Evolutionary conservation across 495 filamentous ascomycete species (phyloP).

Genomic region (Choiromyces venosus): DNA sequence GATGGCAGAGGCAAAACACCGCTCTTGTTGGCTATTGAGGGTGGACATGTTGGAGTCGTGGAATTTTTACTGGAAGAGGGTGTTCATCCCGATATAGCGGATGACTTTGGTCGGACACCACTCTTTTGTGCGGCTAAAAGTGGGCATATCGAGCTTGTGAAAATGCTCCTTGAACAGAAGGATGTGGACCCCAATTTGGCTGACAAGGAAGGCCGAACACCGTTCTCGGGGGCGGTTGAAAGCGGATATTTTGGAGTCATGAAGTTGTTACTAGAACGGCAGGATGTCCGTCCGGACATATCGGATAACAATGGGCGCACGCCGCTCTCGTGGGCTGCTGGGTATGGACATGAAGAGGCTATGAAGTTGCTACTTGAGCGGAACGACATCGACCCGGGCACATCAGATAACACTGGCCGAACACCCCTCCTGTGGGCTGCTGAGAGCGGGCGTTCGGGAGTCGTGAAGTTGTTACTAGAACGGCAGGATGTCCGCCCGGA

Average conservation of each 20-base stretch:
- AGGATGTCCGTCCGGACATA: no score
- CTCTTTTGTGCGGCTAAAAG: slow-evolving; percentile 9
- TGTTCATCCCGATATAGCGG: no score
- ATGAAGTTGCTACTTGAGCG: slow-evolving; percentile 6
- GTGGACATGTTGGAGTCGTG: slow-evolving; percentile 1
- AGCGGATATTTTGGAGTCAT: slow-evolving; percentile 1
- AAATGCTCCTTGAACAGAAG: no score
- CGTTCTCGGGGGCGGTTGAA: background rate
- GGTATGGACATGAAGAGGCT: background rate
- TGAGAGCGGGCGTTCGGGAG: background rate
- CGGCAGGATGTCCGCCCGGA: no score
- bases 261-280: background rate
- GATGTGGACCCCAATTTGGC: background rate
- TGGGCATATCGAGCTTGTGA: slow-evolving; percentile 4
- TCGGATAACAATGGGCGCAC: no score
- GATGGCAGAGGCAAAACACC: background rate
- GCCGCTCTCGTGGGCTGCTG: slow-evolving; percentile 9
- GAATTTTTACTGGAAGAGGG: background rate
- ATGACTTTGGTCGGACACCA: slow-evolving; percentile 10
- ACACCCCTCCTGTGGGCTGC: slow-evolving; percentile 3
- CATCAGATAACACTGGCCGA: background rate
- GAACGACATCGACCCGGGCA: background rate
- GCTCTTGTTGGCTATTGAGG: background rate
- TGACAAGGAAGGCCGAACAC: background rate
- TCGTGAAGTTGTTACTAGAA: background rate